Base-by-base conservation (phyloP, 352 stramenopile species). In the Globisporangium cederbergense region DNA sequence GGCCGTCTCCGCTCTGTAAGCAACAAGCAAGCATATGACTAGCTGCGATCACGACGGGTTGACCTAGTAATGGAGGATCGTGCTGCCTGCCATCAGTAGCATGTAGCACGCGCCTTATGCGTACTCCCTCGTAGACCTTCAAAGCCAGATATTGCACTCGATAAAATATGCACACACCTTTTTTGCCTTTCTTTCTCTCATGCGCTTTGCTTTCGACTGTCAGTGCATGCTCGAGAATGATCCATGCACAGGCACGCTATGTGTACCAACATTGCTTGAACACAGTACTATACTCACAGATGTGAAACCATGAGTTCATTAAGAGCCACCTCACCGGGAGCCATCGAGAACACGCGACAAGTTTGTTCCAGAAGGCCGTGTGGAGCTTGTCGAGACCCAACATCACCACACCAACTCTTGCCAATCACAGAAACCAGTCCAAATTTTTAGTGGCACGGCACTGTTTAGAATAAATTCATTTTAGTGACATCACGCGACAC, bases 1-100 rank as follows among this genome's bases (percentile, higher is more conserved):
- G 75, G 65, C 82, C 58, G 81, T 76, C 58, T 69, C 76, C 56
- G 81, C 77, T 20, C 47, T 90, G 45, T 68, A 64, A 60, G 22
- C 32, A 34, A 25, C 22, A 25, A 25, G 22, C 22, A 25, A 25
- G 22, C 22, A 25, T 25, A 25, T 25, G 22, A 25, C 22, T 25
- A 1, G 22, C 22, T 32, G 46, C 20, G 22, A 16, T 32, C 20
- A 53, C 14, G 20, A 53, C 18, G 8, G 43, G 30, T 5, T 32
- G 11, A 11, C 11, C 18, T 14, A 55, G 25, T 25, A 30, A 55
- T 55, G 30, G 25, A 28, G 1, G 4, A 51, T 30, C 3, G 45
- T 13, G 45, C 3, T 18, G 5, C 18, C 10, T n/a, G 18, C 45
- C 45, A 28, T 25, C 11, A 45, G 10, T n/a, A 28, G 18, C 18